Percentiles rank a stretch among this genome's conserved stretches.
Conservation (phyloP, 179 eudicot species). For the Beta corolliflora region DNA sequence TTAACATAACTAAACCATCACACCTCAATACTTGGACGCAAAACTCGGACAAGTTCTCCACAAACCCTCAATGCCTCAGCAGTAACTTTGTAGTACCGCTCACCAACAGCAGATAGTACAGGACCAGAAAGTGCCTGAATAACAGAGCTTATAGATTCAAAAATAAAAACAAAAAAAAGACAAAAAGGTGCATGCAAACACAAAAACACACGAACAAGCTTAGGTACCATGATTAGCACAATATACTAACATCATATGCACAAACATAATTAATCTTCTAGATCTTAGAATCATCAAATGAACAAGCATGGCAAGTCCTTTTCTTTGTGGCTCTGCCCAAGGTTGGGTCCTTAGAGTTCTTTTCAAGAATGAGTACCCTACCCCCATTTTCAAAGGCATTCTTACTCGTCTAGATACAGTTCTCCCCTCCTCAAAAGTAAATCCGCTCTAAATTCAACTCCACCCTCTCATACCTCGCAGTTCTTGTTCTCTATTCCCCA, state of each 20-base stretch:
- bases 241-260: neutral
- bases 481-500: neutral
- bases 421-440: neutral
- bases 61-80: conserved; percentile 97
- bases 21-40: conserved; percentile 88
- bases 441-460: neutral
- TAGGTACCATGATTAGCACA: neutral
- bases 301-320: neutral
- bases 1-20: conserved; percentile 10
- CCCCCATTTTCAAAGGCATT: neutral
- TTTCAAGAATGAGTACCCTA: neutral
- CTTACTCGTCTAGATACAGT: neutral
- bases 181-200: conserved; percentile 1
- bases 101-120: conserved; percentile 90
- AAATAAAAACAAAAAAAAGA: neutral
- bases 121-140: conserved; percentile 85
- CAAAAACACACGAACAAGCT: neutral
- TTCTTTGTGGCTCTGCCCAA: neutral
- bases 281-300: neutral
- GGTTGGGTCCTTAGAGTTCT: neutral
- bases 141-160: neutral
- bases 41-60: conserved; percentile 93
- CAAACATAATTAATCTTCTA: neutral
- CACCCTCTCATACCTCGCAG: neutral
- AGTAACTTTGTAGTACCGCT: conserved; percentile 96